Evolutionary conservation across 345 rosid genomes (phyloP), one percentile per base, ranked within the genome.

Genomic region (Eucalyptus cloeziana): DNA sequence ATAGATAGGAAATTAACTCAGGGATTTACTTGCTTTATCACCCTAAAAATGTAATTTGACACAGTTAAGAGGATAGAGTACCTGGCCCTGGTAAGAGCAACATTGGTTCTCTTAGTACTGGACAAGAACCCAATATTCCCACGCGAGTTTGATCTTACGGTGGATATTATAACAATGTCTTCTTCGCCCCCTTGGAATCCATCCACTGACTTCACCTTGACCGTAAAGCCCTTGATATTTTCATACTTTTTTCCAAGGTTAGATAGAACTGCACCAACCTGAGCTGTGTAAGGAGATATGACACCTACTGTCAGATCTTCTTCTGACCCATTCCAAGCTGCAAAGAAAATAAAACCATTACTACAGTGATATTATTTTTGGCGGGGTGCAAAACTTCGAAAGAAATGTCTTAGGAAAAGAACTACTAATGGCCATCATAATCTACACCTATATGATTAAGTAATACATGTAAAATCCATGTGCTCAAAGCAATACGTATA

Each of bases 1-100:
- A 56, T 52, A 51, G 13, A 52, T 50, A 33, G n/a, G 79, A 11
- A 7, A 21, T 10, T 10, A 87, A 67, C 27, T 33, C 27, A 1
- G 81, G 45, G 44, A 71, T 71, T 71, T 71, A 37, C 44, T 5
- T 12, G 44, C 45, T 21, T 5, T 71, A 37, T 71, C 81, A 37
- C 27, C 3, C 45, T 10, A 17, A 71, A 67, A 9, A 19, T 71
- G 43, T 71, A 37, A 37, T 37, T 71, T 5, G 45, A 37, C 25
- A 37, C 45, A 24, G 40, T 50, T n/a, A 37, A 44, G 87, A 52
- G 33, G 79, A 67, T 40, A 49, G 10, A 86, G 64, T 90, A 93
- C 95, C 95, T 92, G 8, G 93, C 95, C 86, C 94, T 87, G 33
- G 94, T 93, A 24, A 91, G 91, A 76, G 95, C 93, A 27, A 92